Conservation (phyloP, 2,329 filamentous ascomycete genomes). For the Diaporthe capsici region DNA sequence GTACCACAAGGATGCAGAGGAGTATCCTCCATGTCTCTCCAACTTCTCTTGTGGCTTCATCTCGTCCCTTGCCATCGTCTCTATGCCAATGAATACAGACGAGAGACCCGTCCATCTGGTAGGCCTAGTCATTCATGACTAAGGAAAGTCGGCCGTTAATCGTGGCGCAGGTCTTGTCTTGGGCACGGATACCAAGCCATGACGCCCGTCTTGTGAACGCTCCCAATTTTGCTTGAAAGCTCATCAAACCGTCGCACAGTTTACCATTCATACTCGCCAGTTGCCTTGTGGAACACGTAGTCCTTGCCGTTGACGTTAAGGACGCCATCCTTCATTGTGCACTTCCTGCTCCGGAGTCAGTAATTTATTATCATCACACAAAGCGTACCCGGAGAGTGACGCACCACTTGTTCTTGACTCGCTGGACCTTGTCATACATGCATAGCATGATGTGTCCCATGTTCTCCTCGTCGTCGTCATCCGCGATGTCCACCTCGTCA, state of each 20-base stretch:
- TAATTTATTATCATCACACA: neutral
- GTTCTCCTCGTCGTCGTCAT: constrained; percentile 88
- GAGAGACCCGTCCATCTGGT: neutral
- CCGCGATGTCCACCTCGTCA: constrained; percentile 86
- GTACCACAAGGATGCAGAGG: neutral
- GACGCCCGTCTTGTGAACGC: neutral
- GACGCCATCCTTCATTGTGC: constrained; percentile 95
- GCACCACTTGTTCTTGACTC: constrained; percentile 98
- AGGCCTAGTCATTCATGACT: neutral
- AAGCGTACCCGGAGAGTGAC: constrained; percentile 45
- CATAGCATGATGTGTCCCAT: constrained; percentile 95
- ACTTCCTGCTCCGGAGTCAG: constrained; percentile 77
- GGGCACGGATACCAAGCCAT: neutral
- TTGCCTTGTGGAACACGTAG: constrained; percentile 98
- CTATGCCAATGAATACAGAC: neutral
- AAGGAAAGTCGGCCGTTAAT: constrained; percentile 15
- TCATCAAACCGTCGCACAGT: neutral
- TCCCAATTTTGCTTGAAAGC: neutral
- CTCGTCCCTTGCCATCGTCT: neutral
- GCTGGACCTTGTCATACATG: constrained; percentile 99
- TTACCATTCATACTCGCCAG: constrained; percentile 98
- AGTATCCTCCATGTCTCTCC: neutral
- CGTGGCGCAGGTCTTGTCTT: neutral
- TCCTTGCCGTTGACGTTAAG: constrained; percentile 94
- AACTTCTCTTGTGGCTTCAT: neutral